Evolutionary conservation across 192 early-diverging fungal species (phyloP).

Genomic region (Dissophora ornata): DNA sequence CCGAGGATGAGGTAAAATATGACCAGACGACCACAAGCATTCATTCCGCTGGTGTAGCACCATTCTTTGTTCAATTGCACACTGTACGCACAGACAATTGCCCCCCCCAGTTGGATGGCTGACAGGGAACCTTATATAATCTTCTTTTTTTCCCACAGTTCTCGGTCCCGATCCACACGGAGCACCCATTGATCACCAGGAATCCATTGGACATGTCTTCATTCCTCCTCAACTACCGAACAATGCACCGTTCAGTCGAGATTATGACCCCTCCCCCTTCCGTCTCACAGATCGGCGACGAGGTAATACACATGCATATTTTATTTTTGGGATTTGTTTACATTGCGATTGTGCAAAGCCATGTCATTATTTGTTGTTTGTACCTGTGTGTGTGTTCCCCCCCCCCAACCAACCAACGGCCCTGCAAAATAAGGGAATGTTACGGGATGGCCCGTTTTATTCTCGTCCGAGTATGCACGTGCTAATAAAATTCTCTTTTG

Average conservation of each 20-base stretch:
- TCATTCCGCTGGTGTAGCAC: no score
- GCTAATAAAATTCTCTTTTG: not conserved
- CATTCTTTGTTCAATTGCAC: no score
- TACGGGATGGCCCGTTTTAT: slow-evolving; percentile 5
- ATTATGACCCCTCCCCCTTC: slow-evolving; percentile 39
- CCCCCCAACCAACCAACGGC: no score
- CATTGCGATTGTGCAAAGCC: not conserved
- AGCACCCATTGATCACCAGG: slow-evolving; percentile 39
- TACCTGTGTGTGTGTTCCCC: no score
- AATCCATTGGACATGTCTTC: slow-evolving; percentile 38
- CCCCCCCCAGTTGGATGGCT: no score
- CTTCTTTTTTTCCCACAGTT: slow-evolving; percentile 8
- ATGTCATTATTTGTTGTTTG: no score
- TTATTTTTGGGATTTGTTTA: slow-evolving; percentile 6
- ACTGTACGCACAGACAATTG: no score
- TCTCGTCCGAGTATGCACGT: not conserved
- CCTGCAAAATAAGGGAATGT: not conserved
- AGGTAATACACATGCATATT: no score
- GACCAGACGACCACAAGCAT: not conserved
- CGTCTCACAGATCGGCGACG: not conserved
- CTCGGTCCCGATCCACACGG: slow-evolving; percentile 49
- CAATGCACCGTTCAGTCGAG: slow-evolving; percentile 51
- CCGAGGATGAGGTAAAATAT: slow-evolving; percentile 16
- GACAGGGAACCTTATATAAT: no score
- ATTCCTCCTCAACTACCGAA: slow-evolving; percentile 34